Evolutionary conservation across 768 basidiomycete species (phyloP).

Genomic region (Boletus rufocinnamomeus): DNA sequence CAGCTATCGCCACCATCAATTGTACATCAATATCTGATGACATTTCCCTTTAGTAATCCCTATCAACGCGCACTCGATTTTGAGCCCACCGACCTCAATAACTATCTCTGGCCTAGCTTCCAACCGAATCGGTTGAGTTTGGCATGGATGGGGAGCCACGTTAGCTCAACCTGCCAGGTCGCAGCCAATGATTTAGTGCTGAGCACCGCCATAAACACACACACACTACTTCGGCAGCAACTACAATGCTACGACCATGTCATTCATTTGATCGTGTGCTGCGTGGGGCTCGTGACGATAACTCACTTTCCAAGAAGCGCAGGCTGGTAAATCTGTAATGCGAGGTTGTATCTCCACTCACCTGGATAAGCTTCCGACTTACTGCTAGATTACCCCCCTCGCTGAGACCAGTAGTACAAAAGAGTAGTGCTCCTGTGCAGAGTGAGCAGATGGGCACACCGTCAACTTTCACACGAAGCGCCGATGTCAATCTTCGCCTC

Average conservation of each 20-base stretch:
- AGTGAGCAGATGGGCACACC: background rate
- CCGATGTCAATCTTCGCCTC: background rate
- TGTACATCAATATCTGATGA: background rate
- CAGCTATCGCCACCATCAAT: background rate
- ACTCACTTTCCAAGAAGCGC: background rate
- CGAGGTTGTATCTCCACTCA: background rate
- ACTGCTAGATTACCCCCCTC: background rate
- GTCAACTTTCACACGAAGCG: background rate
- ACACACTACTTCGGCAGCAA: too few relatives aligned
- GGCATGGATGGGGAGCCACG: background rate
- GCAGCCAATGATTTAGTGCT: slow-evolving; percentile 24
- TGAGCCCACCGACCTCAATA: background rate
- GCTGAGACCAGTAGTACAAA: background rate
- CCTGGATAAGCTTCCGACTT: background rate
- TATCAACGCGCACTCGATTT: background rate
- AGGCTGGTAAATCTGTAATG: background rate
- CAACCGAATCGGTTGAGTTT: background rate
- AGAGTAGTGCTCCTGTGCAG: background rate
- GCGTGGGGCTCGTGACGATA: background rate
- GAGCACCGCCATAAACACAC: slow-evolving; percentile 35
- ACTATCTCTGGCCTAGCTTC: slow-evolving; percentile 11
- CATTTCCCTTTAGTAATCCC: background rate
- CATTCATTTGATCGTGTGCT: background rate
- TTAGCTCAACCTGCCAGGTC: background rate
- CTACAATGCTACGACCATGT: too few relatives aligned